A percentile compares a stretch with the other conserved stretches of the same genome.
Conservation (phyloP, 495 filamentous ascomycete species). For the Penicillium taxi region DNA sequence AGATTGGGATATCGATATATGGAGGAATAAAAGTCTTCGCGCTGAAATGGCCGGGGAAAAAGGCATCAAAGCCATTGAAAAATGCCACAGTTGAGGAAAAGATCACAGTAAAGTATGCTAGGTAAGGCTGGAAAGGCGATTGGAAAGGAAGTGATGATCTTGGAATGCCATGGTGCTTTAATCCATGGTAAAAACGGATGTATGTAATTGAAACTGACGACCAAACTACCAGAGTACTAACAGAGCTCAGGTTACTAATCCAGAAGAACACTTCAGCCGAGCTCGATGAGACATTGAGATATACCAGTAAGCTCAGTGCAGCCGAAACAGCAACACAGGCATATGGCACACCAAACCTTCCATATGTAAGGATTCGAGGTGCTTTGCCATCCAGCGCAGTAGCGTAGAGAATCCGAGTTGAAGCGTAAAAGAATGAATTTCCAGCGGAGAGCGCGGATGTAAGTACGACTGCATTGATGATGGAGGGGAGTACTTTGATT, state of each 20-base stretch:
- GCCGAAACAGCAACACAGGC: slow-evolving; percentile 22
- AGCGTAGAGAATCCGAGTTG: slow-evolving; percentile 61
- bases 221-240: slow-evolving; percentile 49
- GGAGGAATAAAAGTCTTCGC: slow-evolving; percentile 25
- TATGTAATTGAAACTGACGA: slow-evolving; percentile 45
- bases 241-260: slow-evolving; percentile 49
- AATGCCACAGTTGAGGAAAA: slow-evolving; percentile 44
- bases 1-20: slow-evolving; percentile 47
- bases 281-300: slow-evolving; percentile 24
- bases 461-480: slow-evolving; percentile 68
- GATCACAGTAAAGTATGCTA: slow-evolving; percentile 40
- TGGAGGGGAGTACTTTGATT: slow-evolving; percentile 55
- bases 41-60: slow-evolving; percentile 42
- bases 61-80: slow-evolving; percentile 53
- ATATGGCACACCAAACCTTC: slow-evolving; percentile 35
- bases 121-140: slow-evolving; percentile 43
- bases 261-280: slow-evolving; percentile 34
- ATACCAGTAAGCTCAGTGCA: slow-evolving; percentile 20
- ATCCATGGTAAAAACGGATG: slow-evolving; percentile 47
- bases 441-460: slow-evolving; percentile 56
- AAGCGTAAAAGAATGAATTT: slow-evolving; percentile 68
- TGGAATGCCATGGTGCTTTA: slow-evolving; percentile 37
- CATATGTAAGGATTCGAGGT: slow-evolving; percentile 45
- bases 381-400: slow-evolving; percentile 59
- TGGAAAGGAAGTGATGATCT: slow-evolving; percentile 41